Conservation (phyloP, 495 filamentous ascomycete genomes). For the Bathelium albidoporum region DNA sequence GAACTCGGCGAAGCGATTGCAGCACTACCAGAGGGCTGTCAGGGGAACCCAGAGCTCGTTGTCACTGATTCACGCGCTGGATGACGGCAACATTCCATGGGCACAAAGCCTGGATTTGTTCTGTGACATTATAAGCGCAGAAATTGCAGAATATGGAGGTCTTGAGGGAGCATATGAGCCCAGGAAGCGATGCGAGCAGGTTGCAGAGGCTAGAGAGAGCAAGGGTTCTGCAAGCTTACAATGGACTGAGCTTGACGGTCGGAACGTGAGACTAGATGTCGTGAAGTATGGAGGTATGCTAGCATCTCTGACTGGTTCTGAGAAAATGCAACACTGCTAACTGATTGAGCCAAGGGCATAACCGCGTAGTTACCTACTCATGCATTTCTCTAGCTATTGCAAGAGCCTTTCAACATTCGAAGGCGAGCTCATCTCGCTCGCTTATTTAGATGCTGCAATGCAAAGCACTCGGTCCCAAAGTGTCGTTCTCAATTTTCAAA, state of each 20-base stretch:
- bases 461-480: neutral
- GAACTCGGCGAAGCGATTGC: constrained; percentile 42
- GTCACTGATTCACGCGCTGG: constrained; percentile 26
- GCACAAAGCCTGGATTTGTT: constrained; percentile 25
- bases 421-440: neutral
- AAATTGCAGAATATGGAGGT: constrained; percentile 2
- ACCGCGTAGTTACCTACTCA: constrained; percentile 42
- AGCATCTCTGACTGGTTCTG: neutral
- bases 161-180: constrained; percentile 21
- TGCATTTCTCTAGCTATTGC: constrained; percentile 52
- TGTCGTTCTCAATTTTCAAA: neutral
- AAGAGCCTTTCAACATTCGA: constrained; percentile 41
- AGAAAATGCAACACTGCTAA: neutral
- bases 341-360: constrained; percentile 40
- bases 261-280: constrained; percentile 43
- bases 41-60: constrained; percentile 22
- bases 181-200: constrained; percentile 30
- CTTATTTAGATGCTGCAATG: neutral
- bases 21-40: constrained; percentile 20
- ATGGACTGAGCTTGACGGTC: constrained; percentile 19
- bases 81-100: constrained; percentile 29
- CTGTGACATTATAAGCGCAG: constrained; percentile 11
- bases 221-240: constrained; percentile 34
- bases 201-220: constrained; percentile 26
- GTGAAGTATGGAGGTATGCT: constrained; percentile 47